phyloP scores from a whole-genome alignment of 495 filamentous ascomycete species.

The Alectoria sarmentosa region DNA sequence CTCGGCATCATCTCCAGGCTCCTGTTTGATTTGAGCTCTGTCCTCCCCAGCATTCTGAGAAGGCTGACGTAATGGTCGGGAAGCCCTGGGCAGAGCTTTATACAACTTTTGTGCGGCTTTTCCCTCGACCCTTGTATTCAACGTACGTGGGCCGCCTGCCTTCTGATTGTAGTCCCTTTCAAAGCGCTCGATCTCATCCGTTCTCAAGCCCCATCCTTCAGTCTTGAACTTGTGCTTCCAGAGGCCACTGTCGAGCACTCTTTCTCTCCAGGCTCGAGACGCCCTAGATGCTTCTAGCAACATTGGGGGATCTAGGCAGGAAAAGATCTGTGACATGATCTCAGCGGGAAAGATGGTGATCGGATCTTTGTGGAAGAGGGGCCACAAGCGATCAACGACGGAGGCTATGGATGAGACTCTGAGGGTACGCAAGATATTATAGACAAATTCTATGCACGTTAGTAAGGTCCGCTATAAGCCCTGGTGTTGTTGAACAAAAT shows the following conservation, averaged over 20 bases:
- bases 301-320: constrained; percentile 69
- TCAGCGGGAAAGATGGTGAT: constrained; percentile 78
- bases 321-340: constrained; percentile 79
- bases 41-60: neutral
- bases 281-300: constrained; percentile 69
- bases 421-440: constrained; percentile 58
- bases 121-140: neutral
- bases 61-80: neutral
- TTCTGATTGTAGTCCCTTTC: constrained; percentile 48
- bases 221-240: constrained; percentile 75
- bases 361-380: constrained; percentile 86
- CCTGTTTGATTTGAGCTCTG: constrained; percentile 3
- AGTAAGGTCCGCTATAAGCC: constrained; percentile 8
- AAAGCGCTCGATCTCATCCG: constrained; percentile 55
- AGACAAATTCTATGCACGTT: constrained; percentile 39
- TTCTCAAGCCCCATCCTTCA: constrained; percentile 78
- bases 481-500: neutral
- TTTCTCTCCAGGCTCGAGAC: constrained; percentile 73
- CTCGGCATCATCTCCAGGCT: constrained; percentile 38
- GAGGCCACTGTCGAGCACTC: constrained; percentile 75
- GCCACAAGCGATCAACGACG: constrained; percentile 70
- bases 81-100: neutral
- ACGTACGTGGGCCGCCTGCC: constrained; percentile 30
- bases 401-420: constrained; percentile 66
- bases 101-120: neutral